These are phyloP conservation scores for Calocera cornea DNA, from an alignment of 768 basidiomycete species.

Conservation along the genomic window DNA sequence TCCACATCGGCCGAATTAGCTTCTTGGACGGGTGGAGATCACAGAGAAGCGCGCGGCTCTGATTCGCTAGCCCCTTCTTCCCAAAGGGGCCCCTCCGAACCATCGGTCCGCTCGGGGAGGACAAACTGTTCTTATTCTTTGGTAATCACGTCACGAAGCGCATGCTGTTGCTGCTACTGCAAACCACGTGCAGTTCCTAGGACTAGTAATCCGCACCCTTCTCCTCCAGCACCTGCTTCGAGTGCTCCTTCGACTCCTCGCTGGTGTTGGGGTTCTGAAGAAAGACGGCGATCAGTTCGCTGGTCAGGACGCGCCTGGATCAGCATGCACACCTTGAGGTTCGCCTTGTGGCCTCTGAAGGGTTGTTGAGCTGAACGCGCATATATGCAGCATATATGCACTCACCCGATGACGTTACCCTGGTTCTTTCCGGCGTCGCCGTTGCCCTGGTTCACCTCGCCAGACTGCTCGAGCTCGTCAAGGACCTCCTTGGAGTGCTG, in stretches of 20 bases:
- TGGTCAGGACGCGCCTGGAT: not conserved
- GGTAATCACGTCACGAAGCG: not conserved
- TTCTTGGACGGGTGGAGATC: not conserved
- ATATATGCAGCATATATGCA: not conserved
- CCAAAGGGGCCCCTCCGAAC: not conserved
- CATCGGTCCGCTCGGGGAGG: not conserved
- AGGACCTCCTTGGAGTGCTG: not conserved
- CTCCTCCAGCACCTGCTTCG: constrained; percentile 10
- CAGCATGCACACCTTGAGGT: not conserved
- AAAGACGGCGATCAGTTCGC: not conserved
- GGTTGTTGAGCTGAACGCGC: not conserved
- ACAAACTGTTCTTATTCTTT: not conserved
- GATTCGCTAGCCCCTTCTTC: not conserved
- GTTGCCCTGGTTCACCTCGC: not conserved
- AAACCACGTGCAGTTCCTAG: not conserved
- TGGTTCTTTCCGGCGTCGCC: not conserved
- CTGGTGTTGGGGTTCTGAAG: constrained; percentile 12
- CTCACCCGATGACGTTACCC: not conserved
- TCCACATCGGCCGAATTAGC: not conserved
- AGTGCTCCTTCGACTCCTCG: constrained; percentile 14
- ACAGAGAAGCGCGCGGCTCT: not conserved
- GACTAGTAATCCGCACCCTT: not conserved
- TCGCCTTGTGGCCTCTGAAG: constrained; percentile 13
- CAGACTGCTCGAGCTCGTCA: not conserved
- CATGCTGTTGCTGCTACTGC: not conserved